phyloP scores from a whole-genome alignment of 208 protist genomes.

The Tritrichomonas foetus region DNA sequence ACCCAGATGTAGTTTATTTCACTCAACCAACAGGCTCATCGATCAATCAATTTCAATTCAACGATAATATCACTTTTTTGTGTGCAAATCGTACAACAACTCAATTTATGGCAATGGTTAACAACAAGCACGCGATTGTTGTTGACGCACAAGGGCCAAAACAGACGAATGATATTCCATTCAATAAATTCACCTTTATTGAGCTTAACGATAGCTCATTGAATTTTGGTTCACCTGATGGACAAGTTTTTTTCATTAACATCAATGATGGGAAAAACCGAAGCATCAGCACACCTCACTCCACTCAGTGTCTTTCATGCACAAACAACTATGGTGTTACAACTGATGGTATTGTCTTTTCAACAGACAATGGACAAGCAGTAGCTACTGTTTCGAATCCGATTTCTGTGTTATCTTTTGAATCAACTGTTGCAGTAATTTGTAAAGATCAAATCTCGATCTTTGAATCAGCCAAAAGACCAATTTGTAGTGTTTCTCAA shows the following conservation, averaged over 20 bases:
- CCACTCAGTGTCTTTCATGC: background rate
- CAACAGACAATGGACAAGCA: background rate
- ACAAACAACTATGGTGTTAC: background rate
- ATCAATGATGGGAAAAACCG: background rate
- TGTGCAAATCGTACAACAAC: background rate
- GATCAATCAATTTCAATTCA: background rate
- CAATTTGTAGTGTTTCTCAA: background rate
- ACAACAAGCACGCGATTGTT: background rate
- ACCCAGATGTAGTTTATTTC: background rate
- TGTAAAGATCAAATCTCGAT: background rate
- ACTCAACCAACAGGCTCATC: background rate
- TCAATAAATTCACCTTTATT: background rate
- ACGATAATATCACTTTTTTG: background rate
- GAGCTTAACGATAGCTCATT: background rate
- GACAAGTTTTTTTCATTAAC: background rate
- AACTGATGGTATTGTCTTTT: background rate
- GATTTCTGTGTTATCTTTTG: background rate
- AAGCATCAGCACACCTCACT: background rate
- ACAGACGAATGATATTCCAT: background rate
- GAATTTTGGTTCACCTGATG: background rate
- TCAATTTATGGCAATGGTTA: background rate
- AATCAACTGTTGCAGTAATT: background rate
- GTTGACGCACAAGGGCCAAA: background rate
- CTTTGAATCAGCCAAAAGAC: background rate
- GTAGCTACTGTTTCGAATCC: background rate